Base-by-base conservation (phyloP, 306 rosid genomes). In the Fragaria iinumae region DNA sequence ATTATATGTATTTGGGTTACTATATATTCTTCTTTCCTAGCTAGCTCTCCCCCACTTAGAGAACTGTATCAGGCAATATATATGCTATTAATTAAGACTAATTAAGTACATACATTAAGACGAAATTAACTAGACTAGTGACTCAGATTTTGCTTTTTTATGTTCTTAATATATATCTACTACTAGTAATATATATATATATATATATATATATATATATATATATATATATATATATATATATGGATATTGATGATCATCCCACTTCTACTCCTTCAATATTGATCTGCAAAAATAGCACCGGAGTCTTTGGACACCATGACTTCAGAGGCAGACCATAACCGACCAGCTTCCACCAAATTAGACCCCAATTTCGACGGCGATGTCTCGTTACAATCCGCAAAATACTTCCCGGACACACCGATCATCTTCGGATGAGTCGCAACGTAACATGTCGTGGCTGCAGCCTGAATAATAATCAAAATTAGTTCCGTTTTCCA, bases 391-490 rank as follows among this genome's bases (percentile, higher is more conserved):
- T 95, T 92, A 78, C 97, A 95, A 66, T 95, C 97, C 2, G 87
- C 72, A 59, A 95, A 95, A 86, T 90, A 95, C 79, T 90, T 95
- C 16, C 99, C 96, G 1, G 89, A 84, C 52, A 92, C 87, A 25
- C 83, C 77, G 7, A 52, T 32, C 39, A 89, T 75, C 74, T 88
- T 88, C 11, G 89, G 90, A 29, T 87, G 91, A 1, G 89, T 92
- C 9, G 97, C 97, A 66, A 87, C 97, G 72, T 92, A 95, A 67
- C 99, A 95, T n/a, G 99, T 88, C 7, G 99, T 95, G 23, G 97
- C 96, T 5, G 97, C 97, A 52, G 97, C 99, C 98, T 93, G 12
- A n/a, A 65, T 47, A 25, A 48, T 18, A 18, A 59, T 70, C 2
- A 76, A 29, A 1, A 72, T 39, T 34, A 34, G 36, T 62, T 17